These are phyloP conservation scores for Cucurbita ficifolia DNA, from an alignment of 306 rosid species.

Conservation along the genomic window DNA sequence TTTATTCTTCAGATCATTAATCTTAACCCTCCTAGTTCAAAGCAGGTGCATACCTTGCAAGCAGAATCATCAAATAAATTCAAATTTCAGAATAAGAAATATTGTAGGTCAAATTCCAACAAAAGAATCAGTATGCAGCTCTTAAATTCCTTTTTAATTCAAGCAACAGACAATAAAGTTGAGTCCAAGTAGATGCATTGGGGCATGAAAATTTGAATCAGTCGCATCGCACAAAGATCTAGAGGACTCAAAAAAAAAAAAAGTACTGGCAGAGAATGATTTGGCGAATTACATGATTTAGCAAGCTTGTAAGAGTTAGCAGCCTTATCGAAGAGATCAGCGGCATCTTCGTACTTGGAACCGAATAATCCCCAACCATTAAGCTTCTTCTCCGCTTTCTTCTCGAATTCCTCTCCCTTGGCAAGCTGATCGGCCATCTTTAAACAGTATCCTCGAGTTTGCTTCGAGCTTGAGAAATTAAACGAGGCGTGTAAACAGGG, in stretches of 20 bases:
- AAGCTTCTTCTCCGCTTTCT: conserved; percentile 85
- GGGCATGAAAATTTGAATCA: not conserved
- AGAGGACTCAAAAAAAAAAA: not conserved
- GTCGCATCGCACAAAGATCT: not conserved
- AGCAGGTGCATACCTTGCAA: no score
- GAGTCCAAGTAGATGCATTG: not conserved
- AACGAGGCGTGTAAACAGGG: not conserved
- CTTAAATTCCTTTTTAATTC: not conserved
- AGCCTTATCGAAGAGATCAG: conserved; percentile 88
- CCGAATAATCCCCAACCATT: conserved; percentile 67
- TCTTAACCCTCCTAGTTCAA: no score
- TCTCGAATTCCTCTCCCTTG: conserved; percentile 57
- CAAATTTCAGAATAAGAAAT: not conserved
- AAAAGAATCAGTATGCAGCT: not conserved
- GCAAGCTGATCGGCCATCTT: conserved; percentile 62
- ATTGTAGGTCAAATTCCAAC: not conserved
- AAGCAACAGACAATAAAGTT: not conserved
- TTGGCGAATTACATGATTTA: conserved; percentile 44
- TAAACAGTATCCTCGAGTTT: not conserved
- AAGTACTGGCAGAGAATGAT: not conserved
- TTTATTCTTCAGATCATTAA: no score
- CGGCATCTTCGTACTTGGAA: conserved; percentile 75
- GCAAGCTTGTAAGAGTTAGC: conserved; percentile 87
- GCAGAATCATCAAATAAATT: not conserved
- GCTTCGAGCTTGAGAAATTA: not conserved